Evolutionary conservation across 2,329 filamentous ascomycete genomes (phyloP).

Genomic region (Endocalyx cinctus): DNA sequence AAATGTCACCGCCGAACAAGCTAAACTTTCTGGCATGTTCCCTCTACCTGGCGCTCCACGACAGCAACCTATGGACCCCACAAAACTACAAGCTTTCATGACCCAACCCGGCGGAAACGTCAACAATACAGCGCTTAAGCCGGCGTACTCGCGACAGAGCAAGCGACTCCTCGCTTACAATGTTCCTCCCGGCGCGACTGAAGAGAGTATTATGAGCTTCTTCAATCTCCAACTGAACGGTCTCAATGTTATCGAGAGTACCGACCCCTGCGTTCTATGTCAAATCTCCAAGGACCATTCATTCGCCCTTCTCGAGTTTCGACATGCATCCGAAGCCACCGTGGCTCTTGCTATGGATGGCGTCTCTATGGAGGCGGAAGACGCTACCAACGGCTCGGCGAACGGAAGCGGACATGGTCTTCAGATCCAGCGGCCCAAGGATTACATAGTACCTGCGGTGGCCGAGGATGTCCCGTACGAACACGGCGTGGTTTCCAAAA

Average conservation of each 20-base stretch:
- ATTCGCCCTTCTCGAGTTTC: constrained; percentile 90
- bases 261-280: constrained; percentile 79
- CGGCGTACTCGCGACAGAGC: constrained; percentile 87
- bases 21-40: constrained; percentile 99
- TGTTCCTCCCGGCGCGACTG: constrained; percentile 65
- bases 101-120: constrained; percentile 73
- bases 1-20: constrained; percentile 96
- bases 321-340: constrained; percentile 80
- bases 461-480: constrained; percentile 70
- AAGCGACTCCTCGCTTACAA: constrained; percentile 90
- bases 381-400: constrained; percentile 48
- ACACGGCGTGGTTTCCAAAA: constrained; percentile 69
- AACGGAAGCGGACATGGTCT: constrained; percentile 53
- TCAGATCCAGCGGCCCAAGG: constrained; percentile 81
- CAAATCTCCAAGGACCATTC: constrained; percentile 74
- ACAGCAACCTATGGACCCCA: constrained; percentile 92
- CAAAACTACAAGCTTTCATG: constrained; percentile 91
- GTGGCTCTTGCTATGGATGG: constrained; percentile 87
- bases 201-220: constrained; percentile 74
- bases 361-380: constrained; percentile 76
- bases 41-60: constrained; percentile 91
- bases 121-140: constrained; percentile 77
- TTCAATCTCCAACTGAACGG: constrained; percentile 97
- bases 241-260: constrained; percentile 81
- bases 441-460: constrained; percentile 88